Percentiles rank a stretch among this genome's conserved stretches.
Evolutionary conservation across 768 basidiomycete species (phyloP).

Genomic region (Mycena sanguinolenta): DNA sequence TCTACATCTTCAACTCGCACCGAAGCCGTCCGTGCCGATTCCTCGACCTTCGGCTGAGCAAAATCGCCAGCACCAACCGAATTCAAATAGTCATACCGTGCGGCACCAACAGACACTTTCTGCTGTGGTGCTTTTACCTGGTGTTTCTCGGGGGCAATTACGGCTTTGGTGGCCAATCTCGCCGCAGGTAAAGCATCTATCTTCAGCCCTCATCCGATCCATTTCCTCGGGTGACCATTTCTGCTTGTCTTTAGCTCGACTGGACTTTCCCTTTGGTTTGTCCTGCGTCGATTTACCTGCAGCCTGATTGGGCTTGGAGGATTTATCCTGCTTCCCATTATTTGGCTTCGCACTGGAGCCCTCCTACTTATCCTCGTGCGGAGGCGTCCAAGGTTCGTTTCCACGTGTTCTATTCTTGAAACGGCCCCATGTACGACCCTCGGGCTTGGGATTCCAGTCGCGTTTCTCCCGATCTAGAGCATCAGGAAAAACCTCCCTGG

Average conservation of each 20-base stretch:
- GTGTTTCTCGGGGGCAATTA: slow-evolving; percentile 36
- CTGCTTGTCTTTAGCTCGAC: background rate
- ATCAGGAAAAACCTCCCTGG: too few relatives aligned
- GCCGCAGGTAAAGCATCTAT: slow-evolving; percentile 40
- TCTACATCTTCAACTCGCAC: background rate
- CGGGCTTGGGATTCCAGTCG: slow-evolving; percentile 22
- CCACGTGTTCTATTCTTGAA: slow-evolving; percentile 15
- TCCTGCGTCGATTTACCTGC: background rate
- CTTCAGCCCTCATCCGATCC: slow-evolving; percentile 33
- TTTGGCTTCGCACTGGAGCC: background rate
- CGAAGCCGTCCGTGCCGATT: background rate
- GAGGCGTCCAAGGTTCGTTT: slow-evolving; percentile 19
- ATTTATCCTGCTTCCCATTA: background rate
- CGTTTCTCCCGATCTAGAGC: background rate
- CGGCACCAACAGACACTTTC: slow-evolving; percentile 5
- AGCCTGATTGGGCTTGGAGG: background rate
- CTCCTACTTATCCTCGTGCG: background rate
- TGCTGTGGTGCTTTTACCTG: slow-evolving; percentile 25
- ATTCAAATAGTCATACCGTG: slow-evolving; percentile 19
- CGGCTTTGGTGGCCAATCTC: slow-evolving; percentile 39
- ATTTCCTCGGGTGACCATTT: slow-evolving; percentile 29
- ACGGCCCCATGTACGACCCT: slow-evolving; percentile 15
- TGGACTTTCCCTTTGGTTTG: background rate
- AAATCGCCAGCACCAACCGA: background rate
- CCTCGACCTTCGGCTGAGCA: background rate